Evolutionary conservation across 257 asterid genomes (phyloP).

Genomic region (Solanum phureja): DNA sequence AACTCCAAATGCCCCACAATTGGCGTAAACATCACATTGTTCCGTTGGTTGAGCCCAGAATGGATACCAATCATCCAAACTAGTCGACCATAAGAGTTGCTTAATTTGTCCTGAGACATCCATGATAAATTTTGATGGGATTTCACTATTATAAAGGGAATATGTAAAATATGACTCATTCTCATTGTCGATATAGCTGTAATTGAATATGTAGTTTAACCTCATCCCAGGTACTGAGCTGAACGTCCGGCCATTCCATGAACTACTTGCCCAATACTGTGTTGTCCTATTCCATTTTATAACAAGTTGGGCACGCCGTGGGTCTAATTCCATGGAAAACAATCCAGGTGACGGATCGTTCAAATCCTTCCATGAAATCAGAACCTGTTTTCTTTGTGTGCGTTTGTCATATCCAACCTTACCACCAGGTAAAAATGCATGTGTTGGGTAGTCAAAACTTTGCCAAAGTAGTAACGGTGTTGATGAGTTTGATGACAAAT

Average conservation of each 20-base stretch:
- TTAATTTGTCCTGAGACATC: neutral
- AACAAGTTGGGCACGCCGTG: neutral
- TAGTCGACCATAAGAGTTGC: neutral
- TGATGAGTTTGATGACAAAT: neutral
- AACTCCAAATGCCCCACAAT: conserved; percentile 27
- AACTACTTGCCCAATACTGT: neutral
- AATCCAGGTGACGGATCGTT: conserved; percentile 4
- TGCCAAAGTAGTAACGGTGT: neutral
- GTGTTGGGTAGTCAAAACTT: neutral
- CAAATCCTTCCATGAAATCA: neutral
- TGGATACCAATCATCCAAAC: neutral
- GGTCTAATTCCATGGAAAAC: neutral
- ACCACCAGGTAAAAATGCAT: neutral
- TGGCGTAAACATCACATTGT: conserved; percentile 29
- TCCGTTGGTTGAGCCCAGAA: conserved; percentile 31
- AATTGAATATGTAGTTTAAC: conserved; percentile 8
- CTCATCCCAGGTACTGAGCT: conserved; percentile 24
- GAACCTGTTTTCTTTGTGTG: neutral
- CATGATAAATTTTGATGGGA: conserved; percentile 11
- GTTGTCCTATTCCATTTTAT: neutral
- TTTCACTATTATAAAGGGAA: neutral
- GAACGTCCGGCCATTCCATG: neutral
- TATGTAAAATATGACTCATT: conserved; percentile 36
- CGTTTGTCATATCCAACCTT: neutral
- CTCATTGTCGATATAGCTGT: conserved; percentile 6